These are phyloP conservation scores for Globomyces pollinis-pini DNA, from an alignment of 192 early-diverging fungal species.

Conservation along the genomic window DNA sequence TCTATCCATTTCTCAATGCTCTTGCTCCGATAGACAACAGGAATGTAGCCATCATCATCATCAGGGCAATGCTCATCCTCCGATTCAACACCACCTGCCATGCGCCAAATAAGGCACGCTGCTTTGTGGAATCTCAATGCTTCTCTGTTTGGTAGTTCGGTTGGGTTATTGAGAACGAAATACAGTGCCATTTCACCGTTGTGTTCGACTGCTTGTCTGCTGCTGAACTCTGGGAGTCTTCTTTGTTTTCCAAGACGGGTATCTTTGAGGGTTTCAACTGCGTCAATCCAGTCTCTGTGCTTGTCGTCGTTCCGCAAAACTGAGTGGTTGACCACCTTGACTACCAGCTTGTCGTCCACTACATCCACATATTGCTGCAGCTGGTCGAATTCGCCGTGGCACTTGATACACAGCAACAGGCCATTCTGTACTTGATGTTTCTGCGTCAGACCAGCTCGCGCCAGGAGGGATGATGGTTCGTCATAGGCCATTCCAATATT, in stretches of 20 bases:
- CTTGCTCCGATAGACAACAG: too few species aligned
- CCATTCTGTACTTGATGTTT: conserved; percentile 10
- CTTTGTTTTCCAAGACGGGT: not conserved
- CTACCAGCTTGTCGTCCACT: not conserved
- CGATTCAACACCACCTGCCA: conserved; percentile 8
- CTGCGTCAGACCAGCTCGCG: not conserved
- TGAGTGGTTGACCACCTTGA: conserved; percentile 10
- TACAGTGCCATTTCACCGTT: conserved; percentile 4
- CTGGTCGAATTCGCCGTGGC: too few species aligned
- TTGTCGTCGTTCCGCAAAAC: not conserved
- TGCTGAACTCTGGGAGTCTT: not conserved
- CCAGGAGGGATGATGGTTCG: too few species aligned
- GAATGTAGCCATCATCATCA: too few species aligned
- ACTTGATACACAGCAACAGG: too few species aligned
- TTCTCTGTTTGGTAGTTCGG: conserved; percentile 13
- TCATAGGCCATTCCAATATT: not conserved
- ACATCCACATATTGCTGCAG: not conserved
- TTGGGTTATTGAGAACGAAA: conserved; percentile 1
- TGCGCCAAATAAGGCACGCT: conserved; percentile 2
- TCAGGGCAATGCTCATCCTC: conserved; percentile 9
- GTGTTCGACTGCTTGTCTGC: not conserved
- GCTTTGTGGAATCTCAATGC: conserved; percentile 11
- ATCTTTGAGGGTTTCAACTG: not conserved
- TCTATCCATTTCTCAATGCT: too few species aligned
- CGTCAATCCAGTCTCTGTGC: not conserved